Base-by-base conservation (phyloP, 371 early-diverging fungal genomes). In the Choanephora cucurbitarum region DNA sequence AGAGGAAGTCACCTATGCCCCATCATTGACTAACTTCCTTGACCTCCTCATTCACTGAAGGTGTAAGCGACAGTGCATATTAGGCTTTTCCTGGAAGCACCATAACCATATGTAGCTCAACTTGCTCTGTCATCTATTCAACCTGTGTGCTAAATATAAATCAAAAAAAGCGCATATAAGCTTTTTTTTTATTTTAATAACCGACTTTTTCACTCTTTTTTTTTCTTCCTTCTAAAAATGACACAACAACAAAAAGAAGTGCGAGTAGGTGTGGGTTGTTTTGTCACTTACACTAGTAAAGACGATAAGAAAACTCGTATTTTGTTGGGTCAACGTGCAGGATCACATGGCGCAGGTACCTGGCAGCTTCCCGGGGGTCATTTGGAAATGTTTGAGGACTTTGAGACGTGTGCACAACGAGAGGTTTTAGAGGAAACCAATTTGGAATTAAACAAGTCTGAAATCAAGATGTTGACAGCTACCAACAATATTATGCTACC, bases 331-430 rank as follows among this genome's bases (percentile, higher is more conserved):
- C 64, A 78, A 57, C 76, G 88, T 28, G 79, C 77, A 44, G 84
- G 83, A 19, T 82, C 81, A 4, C 83, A 82, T 69, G 86, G 86
- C n/a, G 74, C 80, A 13, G 81, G 84, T 66, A 75, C 78, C 2
- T 85, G 77, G 72, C 83, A 82, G 62, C 52, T 87, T 18, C 80
- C 86, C 1, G 88, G 88, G 22, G 83, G 88, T 4, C 86, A 86
- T 65, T 69, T 87, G 3, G 88, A 87, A 45, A 74, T 81, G 59
- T 72, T 67, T 17, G 88, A 87, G 59, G 55, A 71, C 0, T 84
- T 86, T 48, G 83, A 82, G 48, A 74, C 71, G 9, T 87, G 88
- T 56, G 86, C 85, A 0, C 55, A 65, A 40, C 81, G 85, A 8
- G 88, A 88, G 57, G 62, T 77, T 0, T 51, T 70, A 39, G 88